Percentiles rank a stretch among this genome's conserved stretches.
Evolutionary conservation across 108 stramenopile species (phyloP).

Genomic region (Stephanodiscus triporus): DNA sequence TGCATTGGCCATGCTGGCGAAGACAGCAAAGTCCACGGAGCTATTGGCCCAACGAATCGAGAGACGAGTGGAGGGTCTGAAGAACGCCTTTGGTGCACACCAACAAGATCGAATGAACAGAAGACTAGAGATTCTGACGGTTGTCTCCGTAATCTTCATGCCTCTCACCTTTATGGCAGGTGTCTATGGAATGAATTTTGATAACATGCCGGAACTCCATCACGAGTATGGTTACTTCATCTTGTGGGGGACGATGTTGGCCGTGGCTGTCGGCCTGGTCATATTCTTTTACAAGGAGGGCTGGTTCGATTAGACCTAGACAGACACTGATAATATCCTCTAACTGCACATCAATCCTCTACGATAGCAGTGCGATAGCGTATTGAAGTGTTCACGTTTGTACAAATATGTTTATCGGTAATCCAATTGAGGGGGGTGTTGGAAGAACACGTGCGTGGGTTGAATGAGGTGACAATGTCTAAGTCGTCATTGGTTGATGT

Average conservation of each 20-base stretch:
- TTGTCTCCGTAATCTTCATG: constrained; percentile 31
- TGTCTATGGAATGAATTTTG: constrained; percentile 44
- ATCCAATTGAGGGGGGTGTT: no score
- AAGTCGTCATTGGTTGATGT: no score
- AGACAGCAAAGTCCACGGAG: constrained; percentile 30
- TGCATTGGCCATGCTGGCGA: constrained; percentile 11
- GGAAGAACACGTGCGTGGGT: no score
- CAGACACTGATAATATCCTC: no score
- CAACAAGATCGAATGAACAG: constrained; percentile 37
- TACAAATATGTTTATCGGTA: no score
- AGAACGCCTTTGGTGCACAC: constrained; percentile 1
- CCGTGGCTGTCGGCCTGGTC: constrained; percentile 10
- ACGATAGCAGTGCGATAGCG: no score
- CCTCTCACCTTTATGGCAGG: constrained; percentile 30
- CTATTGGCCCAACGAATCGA: constrained; percentile 19
- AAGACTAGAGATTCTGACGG: constrained; percentile 26
- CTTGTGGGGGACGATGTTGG: neutral
- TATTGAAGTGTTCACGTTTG: no score
- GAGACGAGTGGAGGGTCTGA: constrained; percentile 18
- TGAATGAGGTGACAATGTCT: no score
- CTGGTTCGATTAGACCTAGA: constrained; percentile 13
- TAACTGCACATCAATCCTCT: no score
- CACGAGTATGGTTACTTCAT: constrained; percentile 14
- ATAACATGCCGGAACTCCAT: constrained; percentile 30
- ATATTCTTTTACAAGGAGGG: constrained; percentile 16